phyloP scores from a whole-genome alignment of 129 eudicot genomes.

The Deinandra increscens region DNA sequence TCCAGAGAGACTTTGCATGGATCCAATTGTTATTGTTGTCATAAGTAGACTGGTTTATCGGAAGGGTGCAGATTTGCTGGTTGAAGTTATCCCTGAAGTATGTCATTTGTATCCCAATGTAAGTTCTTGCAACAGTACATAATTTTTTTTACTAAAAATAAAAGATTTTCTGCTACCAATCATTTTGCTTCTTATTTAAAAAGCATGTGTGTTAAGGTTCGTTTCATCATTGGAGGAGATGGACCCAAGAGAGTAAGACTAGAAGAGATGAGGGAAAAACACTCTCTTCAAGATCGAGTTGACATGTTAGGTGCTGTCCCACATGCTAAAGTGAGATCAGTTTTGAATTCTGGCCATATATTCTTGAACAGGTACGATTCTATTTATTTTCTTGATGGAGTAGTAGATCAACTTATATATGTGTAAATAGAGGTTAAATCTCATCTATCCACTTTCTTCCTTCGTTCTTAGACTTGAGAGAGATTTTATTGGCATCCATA shows the following conservation, averaged over 20 bases:
- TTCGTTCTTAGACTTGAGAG: not conserved
- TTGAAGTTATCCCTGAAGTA: slow-evolving; percentile 98
- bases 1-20: slow-evolving; percentile 50
- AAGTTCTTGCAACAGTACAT: slow-evolving; percentile 33
- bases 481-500: not conserved
- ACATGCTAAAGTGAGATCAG: slow-evolving; percentile 94
- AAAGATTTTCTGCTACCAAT: slow-evolving; percentile 1
- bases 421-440: not conserved
- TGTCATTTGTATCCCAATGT: slow-evolving; percentile 90
- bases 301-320: slow-evolving; percentile 99
- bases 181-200: slow-evolving; percentile 24
- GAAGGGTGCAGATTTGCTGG: slow-evolving; percentile 95
- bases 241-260: slow-evolving; percentile 96
- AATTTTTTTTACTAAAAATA: not conserved
- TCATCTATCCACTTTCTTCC: not conserved
- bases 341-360: slow-evolving; percentile 87
- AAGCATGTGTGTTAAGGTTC: slow-evolving; percentile 55
- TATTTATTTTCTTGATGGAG: not conserved
- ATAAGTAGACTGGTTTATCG: slow-evolving; percentile 96
- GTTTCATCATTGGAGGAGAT: slow-evolving; percentile 94
- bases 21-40: slow-evolving; percentile 83
- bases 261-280: slow-evolving; percentile 99
- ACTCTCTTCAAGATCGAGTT: slow-evolving; percentile 91
- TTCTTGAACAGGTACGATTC: slow-evolving; percentile 77
- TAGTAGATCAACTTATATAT: not conserved